Conservation (phyloP, 1,139 yeast genomes). For the Yamadazyma kanchanaburiensis region DNA sequence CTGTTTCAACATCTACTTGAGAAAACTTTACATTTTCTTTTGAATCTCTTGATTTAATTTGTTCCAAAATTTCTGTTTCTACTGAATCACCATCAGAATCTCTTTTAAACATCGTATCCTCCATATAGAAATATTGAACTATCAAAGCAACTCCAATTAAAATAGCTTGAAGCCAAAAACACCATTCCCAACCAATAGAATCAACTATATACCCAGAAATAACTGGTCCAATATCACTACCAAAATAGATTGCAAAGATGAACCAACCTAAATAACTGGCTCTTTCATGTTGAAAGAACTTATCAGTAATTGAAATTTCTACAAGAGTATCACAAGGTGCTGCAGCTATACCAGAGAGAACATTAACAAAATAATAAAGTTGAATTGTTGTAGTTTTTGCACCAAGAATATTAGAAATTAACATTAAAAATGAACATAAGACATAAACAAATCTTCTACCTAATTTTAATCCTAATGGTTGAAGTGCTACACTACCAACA, state of each 20-base stretch:
- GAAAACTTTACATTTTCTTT: slow-evolving; percentile 5
- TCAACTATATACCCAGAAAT: slow-evolving; percentile 42
- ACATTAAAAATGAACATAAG: slow-evolving; percentile 26
- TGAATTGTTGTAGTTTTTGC: slow-evolving; percentile 24
- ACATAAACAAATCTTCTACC: slow-evolving; percentile 40
- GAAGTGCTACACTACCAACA: slow-evolving; percentile 36
- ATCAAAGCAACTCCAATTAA: slow-evolving; percentile 44
- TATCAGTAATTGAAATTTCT: slow-evolving; percentile 46
- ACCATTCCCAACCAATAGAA: slow-evolving; percentile 45
- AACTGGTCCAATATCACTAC: slow-evolving; percentile 44
- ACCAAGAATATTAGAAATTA: slow-evolving; percentile 36
- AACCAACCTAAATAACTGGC: slow-evolving; percentile 37
- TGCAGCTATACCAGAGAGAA: slow-evolving; percentile 42
- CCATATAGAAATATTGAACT: slow-evolving; percentile 40
- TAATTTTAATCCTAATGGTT: slow-evolving; percentile 39
- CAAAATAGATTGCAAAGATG: slow-evolving; percentile 43
- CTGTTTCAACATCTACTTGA: slow-evolving; percentile 7
- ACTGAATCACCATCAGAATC: slow-evolving; percentile 11
- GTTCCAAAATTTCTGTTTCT: slow-evolving; percentile 19
- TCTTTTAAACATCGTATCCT: slow-evolving; percentile 40
- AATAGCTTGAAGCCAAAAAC: slow-evolving; percentile 43
- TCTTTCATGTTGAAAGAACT: slow-evolving; percentile 47
- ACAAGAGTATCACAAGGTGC: slow-evolving; percentile 51
- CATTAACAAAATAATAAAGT: slow-evolving; percentile 26
- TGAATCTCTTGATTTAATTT: slow-evolving; percentile 23